Percentiles rank a stretch among this genome's conserved stretches.
These are phyloP conservation scores for Byssothecium circinans DNA, from an alignment of 2,329 filamentous ascomycete genomes.

Conservation along the genomic window DNA sequence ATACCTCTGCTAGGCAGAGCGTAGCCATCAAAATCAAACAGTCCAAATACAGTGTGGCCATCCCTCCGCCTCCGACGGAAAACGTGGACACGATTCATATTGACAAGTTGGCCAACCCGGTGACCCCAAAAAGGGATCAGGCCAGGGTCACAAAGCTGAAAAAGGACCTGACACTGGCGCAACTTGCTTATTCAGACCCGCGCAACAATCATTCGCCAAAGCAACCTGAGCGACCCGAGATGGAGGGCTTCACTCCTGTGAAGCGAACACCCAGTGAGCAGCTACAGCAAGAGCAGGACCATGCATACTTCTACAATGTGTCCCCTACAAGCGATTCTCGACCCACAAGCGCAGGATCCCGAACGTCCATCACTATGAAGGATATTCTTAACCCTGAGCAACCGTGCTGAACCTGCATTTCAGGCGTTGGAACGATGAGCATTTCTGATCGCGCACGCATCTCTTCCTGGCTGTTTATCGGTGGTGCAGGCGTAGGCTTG, in stretches of 20 bases:
- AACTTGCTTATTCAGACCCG: conserved; percentile 30
- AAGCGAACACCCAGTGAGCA: conserved; percentile 34
- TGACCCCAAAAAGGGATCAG: conserved; percentile 20
- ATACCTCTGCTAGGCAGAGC: conserved; percentile 5
- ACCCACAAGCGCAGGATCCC: conserved; percentile 30
- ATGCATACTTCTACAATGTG: conserved; percentile 8
- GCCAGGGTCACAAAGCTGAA: conserved; percentile 29
- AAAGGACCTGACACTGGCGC: conserved; percentile 23
- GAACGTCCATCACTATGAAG: conserved; percentile 3
- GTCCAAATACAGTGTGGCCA: conserved; percentile 10
- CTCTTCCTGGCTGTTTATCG: conserved; percentile 5
- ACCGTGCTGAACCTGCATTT: conserved; percentile 18
- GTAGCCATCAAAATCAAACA: conserved; percentile 6
- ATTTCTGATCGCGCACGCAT: background rate
- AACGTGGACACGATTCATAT: conserved; percentile 14
- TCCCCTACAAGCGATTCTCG: conserved; percentile 25
- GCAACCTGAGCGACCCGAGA: conserved; percentile 28
- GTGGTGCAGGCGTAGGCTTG: background rate
- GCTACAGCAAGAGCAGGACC: conserved; percentile 23
- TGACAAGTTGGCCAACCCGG: conserved; percentile 15
- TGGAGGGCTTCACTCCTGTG: conserved; percentile 34
- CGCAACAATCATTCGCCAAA: conserved; percentile 37
- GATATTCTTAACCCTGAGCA: conserved; percentile 8
- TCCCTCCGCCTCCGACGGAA: conserved; percentile 18
- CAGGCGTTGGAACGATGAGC: conserved; percentile 20